Evolutionary conservation across 2,329 filamentous ascomycete genomes (phyloP).

Genomic region (Colletotrichum endophyticum): DNA sequence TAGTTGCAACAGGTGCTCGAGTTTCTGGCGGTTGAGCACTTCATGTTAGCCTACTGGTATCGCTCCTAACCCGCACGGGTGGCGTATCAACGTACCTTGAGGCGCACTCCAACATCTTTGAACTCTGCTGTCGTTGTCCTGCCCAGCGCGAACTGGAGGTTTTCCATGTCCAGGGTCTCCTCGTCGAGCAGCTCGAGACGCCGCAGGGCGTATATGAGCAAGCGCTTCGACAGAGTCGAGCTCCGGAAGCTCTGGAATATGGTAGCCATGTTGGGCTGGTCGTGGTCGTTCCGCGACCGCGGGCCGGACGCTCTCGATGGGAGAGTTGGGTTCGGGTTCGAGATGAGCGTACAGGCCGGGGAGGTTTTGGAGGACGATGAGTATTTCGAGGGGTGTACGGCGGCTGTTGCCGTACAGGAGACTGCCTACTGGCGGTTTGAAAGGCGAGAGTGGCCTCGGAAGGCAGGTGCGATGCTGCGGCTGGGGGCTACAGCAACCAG

Average conservation of each 20-base stretch:
- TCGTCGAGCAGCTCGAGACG: constrained; percentile 87
- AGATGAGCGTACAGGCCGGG: background rate
- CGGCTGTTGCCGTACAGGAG: background rate
- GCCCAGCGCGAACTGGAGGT: constrained; percentile 83
- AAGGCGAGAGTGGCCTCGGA: background rate
- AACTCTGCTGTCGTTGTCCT: constrained; percentile 85
- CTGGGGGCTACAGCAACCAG: background rate
- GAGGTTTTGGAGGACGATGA: background rate
- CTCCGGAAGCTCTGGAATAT: constrained; percentile 69
- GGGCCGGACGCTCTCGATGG: background rate
- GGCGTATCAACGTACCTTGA: constrained; percentile 55
- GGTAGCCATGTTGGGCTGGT: constrained; percentile 65
- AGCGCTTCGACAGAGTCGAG: constrained; percentile 84
- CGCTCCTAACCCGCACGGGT: too few relatives aligned
- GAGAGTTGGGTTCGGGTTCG: background rate
- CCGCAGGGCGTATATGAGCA: constrained; percentile 85
- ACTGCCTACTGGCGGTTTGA: background rate
- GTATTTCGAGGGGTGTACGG: background rate
- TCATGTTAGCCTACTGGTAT: background rate
- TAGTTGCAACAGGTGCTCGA: constrained; percentile 75
- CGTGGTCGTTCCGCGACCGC: background rate
- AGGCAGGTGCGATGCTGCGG: background rate
- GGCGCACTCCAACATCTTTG: constrained; percentile 80
- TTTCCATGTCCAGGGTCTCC: constrained; percentile 83
- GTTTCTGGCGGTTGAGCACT: constrained; percentile 65